Conservation (phyloP, 2,329 filamentous ascomycete species). For the Aotearoamyces nothofagi region DNA sequence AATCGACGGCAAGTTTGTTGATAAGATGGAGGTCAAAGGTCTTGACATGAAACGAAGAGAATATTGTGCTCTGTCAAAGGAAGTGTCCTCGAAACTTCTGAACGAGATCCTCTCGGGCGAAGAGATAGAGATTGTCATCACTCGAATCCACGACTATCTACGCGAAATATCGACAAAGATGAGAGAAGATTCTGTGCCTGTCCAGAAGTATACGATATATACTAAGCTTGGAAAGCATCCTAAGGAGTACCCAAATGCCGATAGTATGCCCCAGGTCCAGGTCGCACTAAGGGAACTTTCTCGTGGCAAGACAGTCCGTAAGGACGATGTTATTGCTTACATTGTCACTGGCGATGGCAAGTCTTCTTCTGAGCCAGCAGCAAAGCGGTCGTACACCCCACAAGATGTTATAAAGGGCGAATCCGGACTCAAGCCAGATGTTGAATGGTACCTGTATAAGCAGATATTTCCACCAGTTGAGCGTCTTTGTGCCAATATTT, state of each 20-base stretch:
- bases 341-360: slow-evolving; percentile 69
- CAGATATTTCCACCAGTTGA: slow-evolving; percentile 97
- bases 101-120: slow-evolving; percentile 91
- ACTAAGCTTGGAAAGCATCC: slow-evolving; percentile 94
- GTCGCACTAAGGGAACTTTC: slow-evolving; percentile 81
- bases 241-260: slow-evolving; percentile 84
- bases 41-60: slow-evolving; percentile 96
- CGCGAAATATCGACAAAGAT: slow-evolving; percentile 74
- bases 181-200: slow-evolving; percentile 61
- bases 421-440: slow-evolving; percentile 64
- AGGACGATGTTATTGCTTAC: slow-evolving; percentile 93
- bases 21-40: slow-evolving; percentile 96
- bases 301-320: slow-evolving; percentile 74
- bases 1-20: slow-evolving; percentile 73
- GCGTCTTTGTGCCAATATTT: slow-evolving; percentile 90
- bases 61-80: slow-evolving; percentile 90
- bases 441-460: slow-evolving; percentile 98
- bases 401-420: slow-evolving; percentile 72
- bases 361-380: slow-evolving; percentile 47
- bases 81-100: slow-evolving; percentile 79
- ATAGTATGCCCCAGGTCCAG: slow-evolving; percentile 93
- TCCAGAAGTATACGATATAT: slow-evolving; percentile 90
- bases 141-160: slow-evolving; percentile 86
- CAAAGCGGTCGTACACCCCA: slow-evolving; percentile 79
- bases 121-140: slow-evolving; percentile 74